These are phyloP conservation scores for Verticillium dahliae DNA, from an alignment of 2,329 filamentous ascomycete species.

Conservation along the genomic window DNA sequence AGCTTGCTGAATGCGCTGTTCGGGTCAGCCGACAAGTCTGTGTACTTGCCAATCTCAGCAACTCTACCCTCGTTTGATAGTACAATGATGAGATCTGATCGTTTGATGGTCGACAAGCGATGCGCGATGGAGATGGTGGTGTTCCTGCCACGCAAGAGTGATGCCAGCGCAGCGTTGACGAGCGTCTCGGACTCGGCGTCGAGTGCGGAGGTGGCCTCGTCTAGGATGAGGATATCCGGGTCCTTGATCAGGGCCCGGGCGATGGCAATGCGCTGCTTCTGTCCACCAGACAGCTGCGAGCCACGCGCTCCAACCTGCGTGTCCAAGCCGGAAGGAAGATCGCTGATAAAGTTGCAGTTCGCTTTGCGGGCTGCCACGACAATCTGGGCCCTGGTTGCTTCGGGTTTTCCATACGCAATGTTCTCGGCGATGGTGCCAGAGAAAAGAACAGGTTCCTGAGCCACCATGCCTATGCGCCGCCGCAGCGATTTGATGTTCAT, in stretches of 20 bases:
- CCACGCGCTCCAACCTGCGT: conserved; percentile 89
- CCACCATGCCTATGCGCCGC: conserved; percentile 88
- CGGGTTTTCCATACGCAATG: conserved; percentile 83
- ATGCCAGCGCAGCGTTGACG: conserved; percentile 82
- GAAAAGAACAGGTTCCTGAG: conserved; percentile 91
- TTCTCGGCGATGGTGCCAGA: conserved; percentile 81
- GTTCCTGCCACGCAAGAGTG: conserved; percentile 76
- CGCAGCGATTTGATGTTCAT: conserved; percentile 94
- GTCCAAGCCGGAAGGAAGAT: conserved; percentile 92
- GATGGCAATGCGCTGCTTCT: conserved; percentile 97
- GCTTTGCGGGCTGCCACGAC: conserved; percentile 81
- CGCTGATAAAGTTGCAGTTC: conserved; percentile 94
- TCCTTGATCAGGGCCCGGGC: conserved; percentile 90
- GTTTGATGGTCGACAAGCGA: conserved; percentile 90
- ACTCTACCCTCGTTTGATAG: conserved; percentile 81
- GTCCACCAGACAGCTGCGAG: conserved; percentile 88
- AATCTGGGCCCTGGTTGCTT: conserved; percentile 73
- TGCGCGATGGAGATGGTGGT: conserved; percentile 98
- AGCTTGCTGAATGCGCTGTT: conserved; percentile 86
- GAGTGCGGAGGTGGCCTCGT: conserved; percentile 91
- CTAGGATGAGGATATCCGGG: conserved; percentile 92
- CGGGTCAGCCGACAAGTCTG: conserved; percentile 63
- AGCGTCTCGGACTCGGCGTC: conserved; percentile 96
- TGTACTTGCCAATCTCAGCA: conserved; percentile 83
- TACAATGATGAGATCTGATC: conserved; percentile 90